A percentile compares a stretch with the other conserved stretches of the same genome.
Evolutionary conservation across 305 asterid species (phyloP).

Genomic region (Ajuga reptans): DNA sequence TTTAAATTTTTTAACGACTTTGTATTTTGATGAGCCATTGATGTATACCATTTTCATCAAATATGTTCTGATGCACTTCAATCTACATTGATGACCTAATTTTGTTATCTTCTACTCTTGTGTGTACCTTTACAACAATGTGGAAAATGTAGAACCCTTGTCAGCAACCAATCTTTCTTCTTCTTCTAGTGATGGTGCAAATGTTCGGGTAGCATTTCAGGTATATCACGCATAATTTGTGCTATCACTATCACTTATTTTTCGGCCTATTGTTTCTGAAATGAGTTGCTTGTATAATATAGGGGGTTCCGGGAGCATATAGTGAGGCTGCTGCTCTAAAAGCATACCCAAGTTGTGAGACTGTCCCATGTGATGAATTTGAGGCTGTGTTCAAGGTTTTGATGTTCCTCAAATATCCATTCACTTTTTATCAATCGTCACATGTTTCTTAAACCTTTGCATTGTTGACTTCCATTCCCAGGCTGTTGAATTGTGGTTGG

Average conservation of each 20-base stretch:
- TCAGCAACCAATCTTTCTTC: conserved; percentile 38
- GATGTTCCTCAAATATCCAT: conserved; percentile 2
- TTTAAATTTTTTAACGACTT: neutral
- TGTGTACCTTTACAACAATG: neutral
- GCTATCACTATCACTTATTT: neutral
- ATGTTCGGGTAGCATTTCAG: conserved; percentile 77
- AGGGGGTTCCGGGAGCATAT: conserved; percentile 82
- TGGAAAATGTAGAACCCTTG: conserved; percentile 55
- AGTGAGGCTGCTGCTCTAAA: conserved; percentile 77
- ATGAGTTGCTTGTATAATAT: conserved; percentile 16
- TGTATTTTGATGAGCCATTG: too few relatives aligned
- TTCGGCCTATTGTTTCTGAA: neutral
- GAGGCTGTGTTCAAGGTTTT: conserved; percentile 72
- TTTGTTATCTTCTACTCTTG: conserved; percentile 3
- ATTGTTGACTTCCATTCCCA: conserved; percentile 25
- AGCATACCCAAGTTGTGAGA: conserved; percentile 69
- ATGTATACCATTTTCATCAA: neutral
- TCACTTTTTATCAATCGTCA: neutral
- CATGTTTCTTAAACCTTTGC: conserved; percentile 6
- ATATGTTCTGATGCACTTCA: neutral
- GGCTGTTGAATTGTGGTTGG: conserved; percentile 91
- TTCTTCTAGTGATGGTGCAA: conserved; percentile 38
- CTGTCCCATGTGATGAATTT: conserved; percentile 74
- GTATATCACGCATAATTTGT: conserved; percentile 26
- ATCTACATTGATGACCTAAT: neutral